A percentile compares a stretch with the other conserved stretches of the same genome.
Conservation (phyloP, 352 stramenopile species). For the Plasmopara viticola region DNA sequence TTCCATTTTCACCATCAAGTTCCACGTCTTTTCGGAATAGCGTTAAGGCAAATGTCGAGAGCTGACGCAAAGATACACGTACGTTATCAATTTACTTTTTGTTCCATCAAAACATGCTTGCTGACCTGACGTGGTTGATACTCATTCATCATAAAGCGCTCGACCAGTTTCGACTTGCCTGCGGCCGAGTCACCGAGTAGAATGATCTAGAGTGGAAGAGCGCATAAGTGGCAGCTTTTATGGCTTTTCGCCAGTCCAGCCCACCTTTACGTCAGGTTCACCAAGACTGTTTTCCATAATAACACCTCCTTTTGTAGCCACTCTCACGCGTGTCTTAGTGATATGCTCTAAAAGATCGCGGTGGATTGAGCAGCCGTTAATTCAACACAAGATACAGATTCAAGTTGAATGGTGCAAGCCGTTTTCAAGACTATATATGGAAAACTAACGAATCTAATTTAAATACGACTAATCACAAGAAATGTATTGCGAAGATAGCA, state of each 20-base stretch:
- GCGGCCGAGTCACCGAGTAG: conserved; percentile 92
- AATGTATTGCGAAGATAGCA: no score
- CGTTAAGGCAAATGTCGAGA: conserved; percentile 94
- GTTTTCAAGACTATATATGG: no score
- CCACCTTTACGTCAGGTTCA: conserved; percentile 59
- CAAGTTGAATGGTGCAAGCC: no score
- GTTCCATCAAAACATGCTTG: background rate
- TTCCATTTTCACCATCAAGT: conserved; percentile 51
- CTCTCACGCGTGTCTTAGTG: conserved; percentile 40
- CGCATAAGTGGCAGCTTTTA: background rate
- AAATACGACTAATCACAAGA: no score
- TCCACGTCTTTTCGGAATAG: conserved; percentile 90
- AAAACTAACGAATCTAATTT: no score
- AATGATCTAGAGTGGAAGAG: conserved; percentile 63
- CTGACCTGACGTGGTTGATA: conserved; percentile 87
- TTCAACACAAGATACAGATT: background rate
- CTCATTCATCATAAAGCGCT: conserved; percentile 94
- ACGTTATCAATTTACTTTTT: background rate
- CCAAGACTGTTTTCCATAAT: conserved; percentile 39
- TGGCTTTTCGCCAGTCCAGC: background rate
- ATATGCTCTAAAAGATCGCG: background rate
- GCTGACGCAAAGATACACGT: conserved; percentile 21
- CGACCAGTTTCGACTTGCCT: conserved; percentile 94
- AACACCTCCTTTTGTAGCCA: conserved; percentile 6
- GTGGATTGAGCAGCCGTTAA: background rate